Percentiles rank a stretch among this genome's conserved stretches.
Conservation (phyloP, 495 filamentous ascomycete genomes). For the Evernia prunastri region DNA sequence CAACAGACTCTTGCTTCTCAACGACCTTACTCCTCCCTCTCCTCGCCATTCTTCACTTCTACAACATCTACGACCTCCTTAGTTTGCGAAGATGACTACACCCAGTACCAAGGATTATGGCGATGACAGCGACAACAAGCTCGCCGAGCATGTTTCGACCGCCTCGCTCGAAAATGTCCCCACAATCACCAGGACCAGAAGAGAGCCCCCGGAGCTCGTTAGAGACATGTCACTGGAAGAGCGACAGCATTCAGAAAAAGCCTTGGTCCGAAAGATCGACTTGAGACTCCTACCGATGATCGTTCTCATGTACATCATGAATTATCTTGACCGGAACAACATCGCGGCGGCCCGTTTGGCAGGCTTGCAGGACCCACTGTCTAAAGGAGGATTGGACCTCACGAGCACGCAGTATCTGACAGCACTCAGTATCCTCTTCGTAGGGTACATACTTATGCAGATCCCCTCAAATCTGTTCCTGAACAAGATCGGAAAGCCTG, state of each 20-base stretch:
- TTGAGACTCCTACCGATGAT: slow-evolving; percentile 55
- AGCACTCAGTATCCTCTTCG: slow-evolving; percentile 62
- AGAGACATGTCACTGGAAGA: slow-evolving; percentile 45
- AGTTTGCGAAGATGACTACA: slow-evolving; percentile 8
- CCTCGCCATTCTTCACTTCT: not conserved
- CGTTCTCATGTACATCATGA: slow-evolving; percentile 71
- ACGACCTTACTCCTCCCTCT: not conserved
- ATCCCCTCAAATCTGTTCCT: slow-evolving; percentile 42
- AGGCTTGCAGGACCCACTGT: slow-evolving; percentile 38
- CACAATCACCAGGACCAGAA: slow-evolving; percentile 5
- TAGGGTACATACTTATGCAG: slow-evolving; percentile 56
- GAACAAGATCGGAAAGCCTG: slow-evolving; percentile 49
- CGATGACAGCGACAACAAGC: slow-evolving; percentile 4
- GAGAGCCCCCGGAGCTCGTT: slow-evolving; percentile 46
- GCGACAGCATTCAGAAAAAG: slow-evolving; percentile 41
- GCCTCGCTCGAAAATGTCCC: slow-evolving; percentile 1
- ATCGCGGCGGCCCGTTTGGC: slow-evolving; percentile 49
- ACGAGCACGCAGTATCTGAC: slow-evolving; percentile 50
- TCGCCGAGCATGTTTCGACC: slow-evolving; percentile 9
- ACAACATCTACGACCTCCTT: not conserved
- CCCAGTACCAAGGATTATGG: not conserved
- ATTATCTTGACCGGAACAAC: slow-evolving; percentile 70
- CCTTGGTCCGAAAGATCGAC: slow-evolving; percentile 59
- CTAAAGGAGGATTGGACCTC: slow-evolving; percentile 38
- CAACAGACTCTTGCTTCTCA: not conserved